Evolutionary conservation across 1,284 basidiomycete species (phyloP).

Genomic region (Irpex lacteus): DNA sequence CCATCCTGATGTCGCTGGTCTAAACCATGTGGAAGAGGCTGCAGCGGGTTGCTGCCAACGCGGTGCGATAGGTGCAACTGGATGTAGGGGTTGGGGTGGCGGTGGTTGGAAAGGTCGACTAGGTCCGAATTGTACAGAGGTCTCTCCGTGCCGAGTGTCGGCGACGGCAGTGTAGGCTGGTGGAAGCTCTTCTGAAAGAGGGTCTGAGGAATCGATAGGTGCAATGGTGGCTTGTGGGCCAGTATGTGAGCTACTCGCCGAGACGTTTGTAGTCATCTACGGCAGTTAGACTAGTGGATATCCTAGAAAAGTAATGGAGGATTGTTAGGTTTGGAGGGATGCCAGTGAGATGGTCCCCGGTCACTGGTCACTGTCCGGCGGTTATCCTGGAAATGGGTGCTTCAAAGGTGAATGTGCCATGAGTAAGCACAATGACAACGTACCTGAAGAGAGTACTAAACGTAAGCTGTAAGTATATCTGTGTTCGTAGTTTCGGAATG

Average conservation of each 20-base stretch:
- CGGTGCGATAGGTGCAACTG: conserved; percentile 4
- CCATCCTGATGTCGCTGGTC: neutral
- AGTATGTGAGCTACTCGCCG: too few relatives aligned
- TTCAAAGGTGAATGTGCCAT: too few relatives aligned
- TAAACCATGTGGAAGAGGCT: neutral
- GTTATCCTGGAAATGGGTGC: too few relatives aligned
- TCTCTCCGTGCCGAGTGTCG: conserved; percentile 51
- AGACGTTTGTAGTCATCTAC: neutral
- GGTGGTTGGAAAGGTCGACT: conserved; percentile 57
- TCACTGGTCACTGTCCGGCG: too few relatives aligned
- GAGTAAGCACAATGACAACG: too few relatives aligned
- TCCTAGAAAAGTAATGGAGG: too few relatives aligned
- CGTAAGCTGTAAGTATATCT: too few relatives aligned
- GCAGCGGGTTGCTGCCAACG: conserved; percentile 11
- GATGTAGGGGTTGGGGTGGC: conserved; percentile 17
- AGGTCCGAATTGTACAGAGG: conserved; percentile 60
- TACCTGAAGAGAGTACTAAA: too few relatives aligned
- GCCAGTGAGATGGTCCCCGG: too few relatives aligned
- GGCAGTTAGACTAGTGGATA: neutral
- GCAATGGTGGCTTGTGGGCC: neutral
- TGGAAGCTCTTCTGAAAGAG: conserved; percentile 48
- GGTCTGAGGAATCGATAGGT: conserved; percentile 15
- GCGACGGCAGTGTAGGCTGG: conserved; percentile 65
- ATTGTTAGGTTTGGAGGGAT: too few relatives aligned
- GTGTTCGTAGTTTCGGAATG: too few relatives aligned